Evolutionary conservation across 306 rosid species (phyloP).

Genomic region (Rosa multiflora): DNA sequence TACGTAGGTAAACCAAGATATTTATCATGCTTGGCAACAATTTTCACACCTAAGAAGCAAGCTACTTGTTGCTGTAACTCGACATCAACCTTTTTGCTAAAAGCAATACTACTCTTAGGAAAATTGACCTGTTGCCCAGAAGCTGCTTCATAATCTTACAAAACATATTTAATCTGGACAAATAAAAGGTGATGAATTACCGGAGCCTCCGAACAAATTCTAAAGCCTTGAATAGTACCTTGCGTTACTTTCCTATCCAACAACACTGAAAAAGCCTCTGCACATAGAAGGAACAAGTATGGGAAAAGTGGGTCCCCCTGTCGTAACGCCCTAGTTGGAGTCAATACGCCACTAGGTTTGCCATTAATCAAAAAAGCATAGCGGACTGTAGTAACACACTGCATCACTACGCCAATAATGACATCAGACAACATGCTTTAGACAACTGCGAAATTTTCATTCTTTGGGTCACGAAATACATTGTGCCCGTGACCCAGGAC

Average conservation of each 20-base stretch:
- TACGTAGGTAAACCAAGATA: background rate
- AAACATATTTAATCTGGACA: background rate
- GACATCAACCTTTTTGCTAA: too few relatives aligned
- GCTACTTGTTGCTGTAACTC: background rate
- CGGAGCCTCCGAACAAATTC: background rate
- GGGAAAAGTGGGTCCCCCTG: background rate
- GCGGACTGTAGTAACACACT: too few relatives aligned
- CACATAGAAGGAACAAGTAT: background rate
- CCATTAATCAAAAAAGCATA: background rate
- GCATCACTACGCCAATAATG: too few relatives aligned
- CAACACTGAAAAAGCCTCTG: too few relatives aligned
- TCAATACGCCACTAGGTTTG: too few relatives aligned
- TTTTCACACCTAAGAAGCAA: background rate
- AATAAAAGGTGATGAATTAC: background rate
- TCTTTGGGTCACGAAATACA: too few relatives aligned
- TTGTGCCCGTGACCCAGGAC: too few relatives aligned
- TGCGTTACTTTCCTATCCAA: too few relatives aligned
- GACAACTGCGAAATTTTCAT: too few relatives aligned
- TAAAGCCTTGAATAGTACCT: too few relatives aligned
- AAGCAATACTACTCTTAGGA: background rate
- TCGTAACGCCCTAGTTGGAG: background rate
- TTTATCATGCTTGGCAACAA: background rate
- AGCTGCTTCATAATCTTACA: background rate
- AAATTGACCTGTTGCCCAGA: background rate
- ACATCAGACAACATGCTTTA: too few relatives aligned